These are phyloP conservation scores for Aspergillus fumigatus DNA, from an alignment of 2,329 filamentous ascomycete genomes.

Conservation along the genomic window DNA sequence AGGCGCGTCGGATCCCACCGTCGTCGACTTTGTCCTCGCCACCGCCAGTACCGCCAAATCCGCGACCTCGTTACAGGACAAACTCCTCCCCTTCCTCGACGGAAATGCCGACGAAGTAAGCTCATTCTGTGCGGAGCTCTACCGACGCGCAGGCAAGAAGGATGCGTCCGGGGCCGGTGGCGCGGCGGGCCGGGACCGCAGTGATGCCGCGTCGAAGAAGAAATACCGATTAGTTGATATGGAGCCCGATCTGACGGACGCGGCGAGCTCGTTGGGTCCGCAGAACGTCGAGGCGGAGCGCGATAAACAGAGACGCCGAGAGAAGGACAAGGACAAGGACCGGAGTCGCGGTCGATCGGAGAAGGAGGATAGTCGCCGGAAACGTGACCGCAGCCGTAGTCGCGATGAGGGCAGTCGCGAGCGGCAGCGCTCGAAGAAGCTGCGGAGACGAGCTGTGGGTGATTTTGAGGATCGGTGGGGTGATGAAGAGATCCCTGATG, in stretches of 20 bases:
- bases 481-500: constrained; percentile 58
- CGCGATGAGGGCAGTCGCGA: constrained; percentile 35
- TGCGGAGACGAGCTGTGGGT: constrained; percentile 46
- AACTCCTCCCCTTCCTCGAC: constrained; percentile 51
- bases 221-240: constrained; percentile 53
- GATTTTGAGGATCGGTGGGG: constrained; percentile 78
- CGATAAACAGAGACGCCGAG: constrained; percentile 25
- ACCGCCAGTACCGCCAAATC: constrained; percentile 50
- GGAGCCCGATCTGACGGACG: constrained; percentile 42
- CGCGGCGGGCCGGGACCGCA: constrained; percentile 11
- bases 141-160: constrained; percentile 23
- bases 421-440: constrained; percentile 46
- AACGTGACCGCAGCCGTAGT: constrained; percentile 36
- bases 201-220: constrained; percentile 38
- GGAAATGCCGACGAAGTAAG: constrained; percentile 43
- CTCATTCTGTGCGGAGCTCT: constrained; percentile 47
- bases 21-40: constrained; percentile 54
- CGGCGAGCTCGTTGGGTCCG: constrained; percentile 28
- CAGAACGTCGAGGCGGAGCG: constrained; percentile 35
- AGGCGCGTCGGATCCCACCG: constrained; percentile 52
- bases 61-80: constrained; percentile 44
- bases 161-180: constrained; percentile 12
- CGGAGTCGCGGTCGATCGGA: constrained; percentile 22
- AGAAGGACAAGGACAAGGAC: constrained; percentile 22
- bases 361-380: constrained; percentile 33